Evolutionary conservation across 305 asterid genomes (phyloP).

Genomic region (Fraxinus floribunda): DNA sequence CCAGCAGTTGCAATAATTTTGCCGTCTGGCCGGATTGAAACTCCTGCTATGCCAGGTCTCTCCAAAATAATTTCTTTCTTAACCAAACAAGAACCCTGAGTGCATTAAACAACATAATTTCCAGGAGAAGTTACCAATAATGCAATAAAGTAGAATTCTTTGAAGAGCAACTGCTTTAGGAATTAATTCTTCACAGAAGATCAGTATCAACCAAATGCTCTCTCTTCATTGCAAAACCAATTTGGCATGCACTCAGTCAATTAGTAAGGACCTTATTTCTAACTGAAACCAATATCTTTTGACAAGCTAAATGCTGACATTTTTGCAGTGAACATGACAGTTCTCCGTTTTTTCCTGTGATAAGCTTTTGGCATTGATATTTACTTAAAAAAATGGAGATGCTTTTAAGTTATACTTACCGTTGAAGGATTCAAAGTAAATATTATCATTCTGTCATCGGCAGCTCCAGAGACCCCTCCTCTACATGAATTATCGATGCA

Average conservation of each 20-base stretch:
- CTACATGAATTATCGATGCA: constrained; percentile 51
- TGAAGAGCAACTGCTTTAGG: neutral
- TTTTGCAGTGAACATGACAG: constrained; percentile 1
- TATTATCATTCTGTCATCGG: constrained; percentile 67
- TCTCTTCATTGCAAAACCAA: neutral
- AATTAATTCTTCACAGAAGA: neutral
- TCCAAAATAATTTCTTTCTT: constrained; percentile 72
- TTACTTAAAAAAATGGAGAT: neutral
- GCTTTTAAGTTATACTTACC: constrained; percentile 19
- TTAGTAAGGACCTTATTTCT: neutral
- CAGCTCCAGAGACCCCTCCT: constrained; percentile 88
- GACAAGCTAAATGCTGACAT: neutral
- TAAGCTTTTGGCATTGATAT: neutral
- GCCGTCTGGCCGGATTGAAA: constrained; percentile 66
- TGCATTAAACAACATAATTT: neutral
- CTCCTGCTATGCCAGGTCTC: constrained; percentile 68
- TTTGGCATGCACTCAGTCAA: neutral
- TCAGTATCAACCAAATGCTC: neutral
- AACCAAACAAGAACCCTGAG: constrained; percentile 60
- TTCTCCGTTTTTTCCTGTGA: neutral
- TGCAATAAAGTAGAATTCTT: neutral
- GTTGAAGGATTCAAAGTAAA: constrained; percentile 58
- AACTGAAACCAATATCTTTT: neutral
- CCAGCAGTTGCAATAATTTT: constrained; percentile 81
- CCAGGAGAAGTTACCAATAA: neutral